Percentiles rank a stretch among this genome's conserved stretches.
These are phyloP conservation scores for Rhynchosporium secalis DNA, from an alignment of 2,329 filamentous ascomycete species.

Conservation along the genomic window DNA sequence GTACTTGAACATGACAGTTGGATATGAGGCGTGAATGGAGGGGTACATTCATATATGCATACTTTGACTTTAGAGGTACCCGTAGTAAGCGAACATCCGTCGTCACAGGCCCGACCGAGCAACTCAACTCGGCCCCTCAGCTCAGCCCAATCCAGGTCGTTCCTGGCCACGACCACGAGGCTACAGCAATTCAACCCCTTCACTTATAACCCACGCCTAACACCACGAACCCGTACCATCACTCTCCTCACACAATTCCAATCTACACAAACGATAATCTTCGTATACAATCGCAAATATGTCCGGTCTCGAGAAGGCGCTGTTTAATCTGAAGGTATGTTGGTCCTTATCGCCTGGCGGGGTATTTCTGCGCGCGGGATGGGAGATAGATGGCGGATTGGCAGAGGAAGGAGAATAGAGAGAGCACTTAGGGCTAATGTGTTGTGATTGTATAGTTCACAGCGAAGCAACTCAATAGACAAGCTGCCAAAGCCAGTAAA, in stretches of 20 bases:
- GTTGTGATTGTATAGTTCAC: conserved; percentile 48
- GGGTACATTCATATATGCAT: conserved; percentile 29
- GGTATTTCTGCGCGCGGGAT: not conserved
- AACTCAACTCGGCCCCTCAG: not conserved
- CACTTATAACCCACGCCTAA: conserved; percentile 16
- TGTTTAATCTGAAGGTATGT: conserved; percentile 60
- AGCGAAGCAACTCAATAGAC: conserved; percentile 61
- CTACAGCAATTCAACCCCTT: conserved; percentile 14
- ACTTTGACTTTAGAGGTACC: conserved; percentile 16
- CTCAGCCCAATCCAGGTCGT: conserved; percentile 4
- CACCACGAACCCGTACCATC: not conserved
- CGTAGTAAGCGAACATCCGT: conserved; percentile 21
- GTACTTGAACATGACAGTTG: conserved; percentile 1
- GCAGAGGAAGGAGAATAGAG: no score
- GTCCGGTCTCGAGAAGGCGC: conserved; percentile 62
- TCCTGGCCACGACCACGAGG: conserved; percentile 22
- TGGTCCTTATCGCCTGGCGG: conserved; percentile 24
- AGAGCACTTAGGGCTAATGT: no score
- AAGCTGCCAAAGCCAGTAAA: conserved; percentile 61
- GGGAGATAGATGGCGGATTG: no score
- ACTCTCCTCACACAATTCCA: conserved; percentile 1
- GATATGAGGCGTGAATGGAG: conserved; percentile 15
- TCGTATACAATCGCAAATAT: conserved; percentile 41
- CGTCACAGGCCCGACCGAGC: conserved; percentile 25
- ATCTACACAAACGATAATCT: no score